A percentile compares a stretch with the other conserved stretches of the same genome.
These are phyloP conservation scores for Coemansia sp. DNA, from an alignment of 192 early-diverging fungal genomes.

Conservation along the genomic window DNA sequence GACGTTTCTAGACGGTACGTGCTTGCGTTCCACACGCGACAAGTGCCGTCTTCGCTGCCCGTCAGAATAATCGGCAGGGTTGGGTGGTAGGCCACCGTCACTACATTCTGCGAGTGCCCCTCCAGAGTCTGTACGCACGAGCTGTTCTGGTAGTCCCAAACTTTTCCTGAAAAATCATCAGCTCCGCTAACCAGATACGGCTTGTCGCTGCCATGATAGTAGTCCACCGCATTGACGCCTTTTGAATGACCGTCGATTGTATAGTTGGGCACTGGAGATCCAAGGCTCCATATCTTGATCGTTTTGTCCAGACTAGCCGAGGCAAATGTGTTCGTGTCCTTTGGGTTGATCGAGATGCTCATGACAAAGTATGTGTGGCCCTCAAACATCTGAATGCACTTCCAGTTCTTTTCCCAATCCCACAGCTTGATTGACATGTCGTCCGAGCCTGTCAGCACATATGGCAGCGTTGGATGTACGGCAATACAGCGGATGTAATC, in stretches of 20 bases:
- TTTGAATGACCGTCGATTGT: conserved; percentile 97
- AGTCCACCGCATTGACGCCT: conserved; percentile 97
- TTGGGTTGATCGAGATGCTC: conserved; percentile 97
- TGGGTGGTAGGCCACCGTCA: conserved; percentile 88
- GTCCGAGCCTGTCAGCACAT: conserved; percentile 90
- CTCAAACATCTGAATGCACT: conserved; percentile 93
- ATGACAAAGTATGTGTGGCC: conserved; percentile 98
- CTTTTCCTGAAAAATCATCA: conserved; percentile 92
- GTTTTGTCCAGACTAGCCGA: conserved; percentile 94
- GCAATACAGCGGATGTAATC: conserved; percentile 97
- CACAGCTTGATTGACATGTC: conserved; percentile 97
- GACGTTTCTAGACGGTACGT: conserved; percentile 97
- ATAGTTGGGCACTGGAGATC: conserved; percentile 89
- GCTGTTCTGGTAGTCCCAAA: conserved; percentile 99
- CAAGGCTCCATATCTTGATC: conserved; percentile 97
- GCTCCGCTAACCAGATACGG: conserved; percentile 95
- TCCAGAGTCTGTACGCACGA: conserved; percentile 98
- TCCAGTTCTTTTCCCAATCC: conserved; percentile 99
- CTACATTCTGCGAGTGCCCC: conserved; percentile 95
- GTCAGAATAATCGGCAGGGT: conserved; percentile 95
- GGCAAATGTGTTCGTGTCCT: conserved; percentile 98
- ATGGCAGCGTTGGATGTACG: conserved; percentile 95
- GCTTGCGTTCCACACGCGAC: conserved; percentile 95
- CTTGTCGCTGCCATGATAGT: conserved; percentile 97
- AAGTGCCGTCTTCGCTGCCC: conserved; percentile 92